These are phyloP conservation scores for Mortierella antarctica DNA, from an alignment of 192 early-diverging fungal genomes.

Conservation along the genomic window DNA sequence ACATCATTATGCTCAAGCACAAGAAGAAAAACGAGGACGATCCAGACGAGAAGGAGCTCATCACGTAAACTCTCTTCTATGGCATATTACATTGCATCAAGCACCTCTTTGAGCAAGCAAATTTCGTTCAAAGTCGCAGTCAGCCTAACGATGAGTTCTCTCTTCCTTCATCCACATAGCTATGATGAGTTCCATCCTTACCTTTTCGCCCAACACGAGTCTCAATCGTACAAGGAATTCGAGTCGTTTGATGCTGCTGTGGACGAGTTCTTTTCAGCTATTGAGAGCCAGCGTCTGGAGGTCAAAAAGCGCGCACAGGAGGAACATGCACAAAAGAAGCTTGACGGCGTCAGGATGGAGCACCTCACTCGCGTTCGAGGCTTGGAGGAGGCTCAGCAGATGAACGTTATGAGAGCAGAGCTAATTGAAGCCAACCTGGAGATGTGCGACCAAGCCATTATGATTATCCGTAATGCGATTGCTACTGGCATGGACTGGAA, in stretches of 20 bases:
- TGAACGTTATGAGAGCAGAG: conserved; percentile 79
- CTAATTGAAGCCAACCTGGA: conserved; percentile 88
- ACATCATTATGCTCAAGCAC: conserved; percentile 66
- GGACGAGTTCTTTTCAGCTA: conserved; percentile 92
- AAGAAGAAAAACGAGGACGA: conserved; percentile 55
- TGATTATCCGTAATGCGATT: conserved; percentile 88
- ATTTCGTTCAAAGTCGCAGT: background rate
- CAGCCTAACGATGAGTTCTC: background rate
- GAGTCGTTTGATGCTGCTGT: conserved; percentile 85
- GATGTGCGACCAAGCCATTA: conserved; percentile 88
- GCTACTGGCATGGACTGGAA: conserved; percentile 96
- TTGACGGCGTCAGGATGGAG: conserved; percentile 82
- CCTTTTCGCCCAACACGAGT: conserved; percentile 72
- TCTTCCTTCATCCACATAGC: conserved; percentile 23
- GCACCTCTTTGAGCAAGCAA: background rate
- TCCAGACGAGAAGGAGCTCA: conserved; percentile 46
- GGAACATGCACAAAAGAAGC: conserved; percentile 79
- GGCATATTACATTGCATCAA: background rate
- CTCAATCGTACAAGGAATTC: conserved; percentile 67
- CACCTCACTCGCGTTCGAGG: conserved; percentile 82
- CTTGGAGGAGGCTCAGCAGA: conserved; percentile 78
- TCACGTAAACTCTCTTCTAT: conserved; percentile 31
- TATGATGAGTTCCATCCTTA: conserved; percentile 81
- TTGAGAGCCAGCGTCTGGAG: conserved; percentile 87
- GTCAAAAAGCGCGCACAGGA: conserved; percentile 79